Conservation (phyloP, 768 basidiomycete genomes). For the Rhodotorula toruloides region DNA sequence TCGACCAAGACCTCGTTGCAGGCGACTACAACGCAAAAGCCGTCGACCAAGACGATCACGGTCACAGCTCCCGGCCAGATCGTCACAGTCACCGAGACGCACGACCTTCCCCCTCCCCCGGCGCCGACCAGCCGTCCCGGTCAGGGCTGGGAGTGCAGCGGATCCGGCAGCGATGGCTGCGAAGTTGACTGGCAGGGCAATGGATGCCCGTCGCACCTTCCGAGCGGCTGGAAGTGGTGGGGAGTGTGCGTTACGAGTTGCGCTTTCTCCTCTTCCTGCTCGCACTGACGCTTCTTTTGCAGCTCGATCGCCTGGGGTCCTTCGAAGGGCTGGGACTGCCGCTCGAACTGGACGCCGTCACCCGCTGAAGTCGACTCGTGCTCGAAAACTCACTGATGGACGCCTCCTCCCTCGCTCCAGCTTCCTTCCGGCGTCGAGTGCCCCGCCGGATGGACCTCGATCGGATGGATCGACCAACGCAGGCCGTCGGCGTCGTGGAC, state of each 20-base stretch:
- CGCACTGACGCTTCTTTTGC: neutral
- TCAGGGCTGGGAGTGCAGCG: neutral
- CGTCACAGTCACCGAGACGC: neutral
- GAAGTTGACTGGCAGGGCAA: slow-evolving; percentile 3
- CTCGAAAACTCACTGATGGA: neutral
- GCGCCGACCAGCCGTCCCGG: neutral
- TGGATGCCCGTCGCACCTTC: neutral
- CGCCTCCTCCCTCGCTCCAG: neutral
- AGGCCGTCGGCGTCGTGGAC: neutral
- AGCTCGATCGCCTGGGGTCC: slow-evolving; percentile 6
- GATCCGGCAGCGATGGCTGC: neutral
- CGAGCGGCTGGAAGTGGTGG: neutral
- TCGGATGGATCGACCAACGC: slow-evolving; percentile 15
- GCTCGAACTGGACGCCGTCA: neutral
- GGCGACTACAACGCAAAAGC: no score
- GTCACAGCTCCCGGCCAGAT: neutral
- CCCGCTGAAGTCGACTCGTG: neutral
- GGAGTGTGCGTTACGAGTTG: neutral
- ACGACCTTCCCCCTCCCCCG: neutral
- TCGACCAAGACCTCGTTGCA: no score
- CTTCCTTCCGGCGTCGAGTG: neutral
- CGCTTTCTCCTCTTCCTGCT: neutral
- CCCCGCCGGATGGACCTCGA: neutral
- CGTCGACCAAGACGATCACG: neutral
- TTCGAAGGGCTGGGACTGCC: neutral